Conservation (phyloP, 139 green algal genomes). For the Desmodesmus armatus region DNA sequence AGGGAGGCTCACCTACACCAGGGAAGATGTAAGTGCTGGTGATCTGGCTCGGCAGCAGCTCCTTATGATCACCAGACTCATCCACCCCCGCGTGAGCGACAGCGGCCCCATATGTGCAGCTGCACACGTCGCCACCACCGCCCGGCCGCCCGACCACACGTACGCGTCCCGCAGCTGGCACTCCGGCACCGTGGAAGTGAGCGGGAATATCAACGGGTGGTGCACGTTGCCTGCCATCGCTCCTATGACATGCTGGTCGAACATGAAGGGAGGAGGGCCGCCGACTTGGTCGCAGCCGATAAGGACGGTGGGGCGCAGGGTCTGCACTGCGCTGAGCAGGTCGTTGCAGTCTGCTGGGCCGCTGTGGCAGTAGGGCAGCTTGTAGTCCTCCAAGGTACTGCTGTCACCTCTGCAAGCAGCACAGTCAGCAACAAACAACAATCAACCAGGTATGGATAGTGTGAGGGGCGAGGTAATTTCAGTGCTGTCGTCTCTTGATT, state of each 20-base stretch:
- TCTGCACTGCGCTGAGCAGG: conserved; percentile 73
- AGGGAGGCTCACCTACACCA: conserved; percentile 65
- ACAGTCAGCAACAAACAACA: no score
- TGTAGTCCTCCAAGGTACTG: conserved; percentile 79
- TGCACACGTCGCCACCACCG: conserved; percentile 38
- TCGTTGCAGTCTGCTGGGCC: conserved; percentile 49
- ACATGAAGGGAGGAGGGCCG: conserved; percentile 60
- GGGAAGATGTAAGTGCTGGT: conserved; percentile 77
- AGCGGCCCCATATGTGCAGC: conserved; percentile 41
- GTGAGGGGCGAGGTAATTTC: no score
- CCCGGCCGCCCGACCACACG: conserved; percentile 52
- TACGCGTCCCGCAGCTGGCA: conserved; percentile 73
- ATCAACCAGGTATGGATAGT: no score
- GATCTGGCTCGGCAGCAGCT: conserved; percentile 54
- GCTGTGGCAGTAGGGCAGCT: conserved; percentile 81
- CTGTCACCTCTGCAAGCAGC: conserved; percentile 67
- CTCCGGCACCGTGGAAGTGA: conserved; percentile 71
- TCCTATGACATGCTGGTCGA: conserved; percentile 60
- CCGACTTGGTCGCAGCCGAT: conserved; percentile 63
- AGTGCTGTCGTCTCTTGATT: no score
- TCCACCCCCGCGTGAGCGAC: background rate
- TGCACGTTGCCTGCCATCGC: conserved; percentile 61
- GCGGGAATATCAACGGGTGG: conserved; percentile 83
- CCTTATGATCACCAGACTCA: conserved; percentile 1
- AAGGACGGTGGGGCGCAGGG: conserved; percentile 84